phyloP scores from a whole-genome alignment of 345 rosid genomes.

The Eucalyptus guilfoylei region DNA sequence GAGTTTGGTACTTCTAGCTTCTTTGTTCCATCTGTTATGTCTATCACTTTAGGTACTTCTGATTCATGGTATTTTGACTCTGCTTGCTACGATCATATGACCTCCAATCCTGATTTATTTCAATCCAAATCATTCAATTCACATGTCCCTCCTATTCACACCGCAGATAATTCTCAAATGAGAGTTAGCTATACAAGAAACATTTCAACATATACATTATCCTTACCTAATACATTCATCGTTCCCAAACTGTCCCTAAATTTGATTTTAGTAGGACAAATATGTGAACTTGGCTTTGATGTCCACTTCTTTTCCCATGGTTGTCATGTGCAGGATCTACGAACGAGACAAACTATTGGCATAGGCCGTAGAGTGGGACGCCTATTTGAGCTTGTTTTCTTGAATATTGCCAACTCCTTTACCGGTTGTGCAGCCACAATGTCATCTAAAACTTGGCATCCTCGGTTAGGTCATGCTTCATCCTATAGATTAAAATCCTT shows the following conservation, averaged over 20 bases:
- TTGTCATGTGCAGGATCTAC: background rate
- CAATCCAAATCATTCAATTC: background rate
- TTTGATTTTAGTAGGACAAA: background rate
- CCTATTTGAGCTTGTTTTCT: background rate
- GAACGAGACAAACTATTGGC: accelerated
- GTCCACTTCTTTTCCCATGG: background rate
- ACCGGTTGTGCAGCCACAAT: background rate
- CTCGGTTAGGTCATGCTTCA: background rate
- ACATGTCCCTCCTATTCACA: background rate
- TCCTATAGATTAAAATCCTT: background rate
- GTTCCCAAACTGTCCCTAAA: background rate
- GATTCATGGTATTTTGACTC: too few species aligned
- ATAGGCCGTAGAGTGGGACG: background rate
- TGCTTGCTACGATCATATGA: too few species aligned
- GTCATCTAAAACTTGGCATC: background rate
- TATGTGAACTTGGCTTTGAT: background rate
- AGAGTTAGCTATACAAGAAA: background rate
- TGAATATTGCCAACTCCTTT: too few species aligned
- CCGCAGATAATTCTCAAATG: background rate
- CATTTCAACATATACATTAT: background rate
- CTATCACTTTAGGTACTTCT: too few species aligned
- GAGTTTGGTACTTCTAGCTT: too few species aligned
- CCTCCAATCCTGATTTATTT: too few species aligned
- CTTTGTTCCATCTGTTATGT: too few species aligned
- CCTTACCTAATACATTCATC: background rate